Conservation (phyloP, 768 basidiomycete genomes). For the Naganishia vishniacii region DNA sequence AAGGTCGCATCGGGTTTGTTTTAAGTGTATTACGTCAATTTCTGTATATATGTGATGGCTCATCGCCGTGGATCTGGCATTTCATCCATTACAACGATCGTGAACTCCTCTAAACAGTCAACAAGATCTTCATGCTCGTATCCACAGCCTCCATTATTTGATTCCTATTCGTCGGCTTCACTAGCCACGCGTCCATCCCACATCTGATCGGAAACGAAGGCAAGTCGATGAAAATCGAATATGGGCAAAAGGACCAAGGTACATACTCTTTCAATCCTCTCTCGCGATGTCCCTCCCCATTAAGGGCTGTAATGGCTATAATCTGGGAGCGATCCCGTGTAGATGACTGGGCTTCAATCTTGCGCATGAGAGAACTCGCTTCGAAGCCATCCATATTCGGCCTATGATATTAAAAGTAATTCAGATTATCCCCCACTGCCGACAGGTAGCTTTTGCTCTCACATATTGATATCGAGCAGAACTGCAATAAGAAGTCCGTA, state of each 20-base stretch:
- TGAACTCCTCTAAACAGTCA: no score
- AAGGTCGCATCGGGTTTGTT: neutral
- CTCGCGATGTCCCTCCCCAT: conserved; percentile 36
- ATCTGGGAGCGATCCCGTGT: conserved; percentile 30
- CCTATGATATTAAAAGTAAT: conserved; percentile 23
- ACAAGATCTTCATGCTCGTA: neutral
- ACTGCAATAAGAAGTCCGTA: conserved; percentile 21
- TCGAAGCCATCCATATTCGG: conserved; percentile 43
- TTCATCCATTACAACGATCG: no score
- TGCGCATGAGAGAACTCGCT: conserved; percentile 36
- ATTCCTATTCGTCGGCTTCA: conserved; percentile 19
- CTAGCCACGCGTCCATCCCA: conserved; percentile 23
- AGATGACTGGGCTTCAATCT: conserved; percentile 28
- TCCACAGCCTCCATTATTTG: conserved; percentile 21
- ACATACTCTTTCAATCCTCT: conserved; percentile 40
- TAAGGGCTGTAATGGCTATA: conserved; percentile 44
- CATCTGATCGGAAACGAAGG: neutral
- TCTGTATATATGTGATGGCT: no score
- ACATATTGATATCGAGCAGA: conserved; percentile 46
- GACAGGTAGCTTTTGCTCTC: neutral
- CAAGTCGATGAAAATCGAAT: no score
- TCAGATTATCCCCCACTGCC: neutral
- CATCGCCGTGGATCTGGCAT: no score
- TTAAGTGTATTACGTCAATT: no score
- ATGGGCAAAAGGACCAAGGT: no score